Percentiles rank a stretch among this genome's conserved stretches.
phyloP scores from a whole-genome alignment of 371 early-diverging fungal species.

The Thermomucor indicae-seudaticae region DNA sequence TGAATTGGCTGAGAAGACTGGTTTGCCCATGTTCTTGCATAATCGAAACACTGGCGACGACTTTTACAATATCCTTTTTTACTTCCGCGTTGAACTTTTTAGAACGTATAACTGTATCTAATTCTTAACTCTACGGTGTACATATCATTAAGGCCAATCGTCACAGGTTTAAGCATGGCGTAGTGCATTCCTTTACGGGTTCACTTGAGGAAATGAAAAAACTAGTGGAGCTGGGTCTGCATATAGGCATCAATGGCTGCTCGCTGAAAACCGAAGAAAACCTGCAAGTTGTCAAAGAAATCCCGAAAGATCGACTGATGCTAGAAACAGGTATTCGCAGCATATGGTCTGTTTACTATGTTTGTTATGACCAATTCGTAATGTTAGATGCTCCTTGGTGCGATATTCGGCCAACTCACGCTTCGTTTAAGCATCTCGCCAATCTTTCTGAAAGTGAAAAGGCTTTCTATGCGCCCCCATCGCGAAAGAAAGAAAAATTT shows the following conservation, averaged over 20 bases:
- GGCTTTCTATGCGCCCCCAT: conserved; percentile 34
- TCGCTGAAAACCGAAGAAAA: conserved; percentile 90
- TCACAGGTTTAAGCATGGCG: conserved; percentile 68
- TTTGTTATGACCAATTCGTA: not conserved
- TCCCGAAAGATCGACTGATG: conserved; percentile 85
- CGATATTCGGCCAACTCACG: conserved; percentile 89
- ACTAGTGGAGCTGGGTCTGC: conserved; percentile 75
- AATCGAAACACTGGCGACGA: conserved; percentile 77
- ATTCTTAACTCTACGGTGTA: conserved; percentile 14
- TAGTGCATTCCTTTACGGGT: conserved; percentile 96
- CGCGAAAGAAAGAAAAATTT: conserved; percentile 76
- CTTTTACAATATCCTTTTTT: conserved; percentile 18
- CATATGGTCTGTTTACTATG: not conserved
- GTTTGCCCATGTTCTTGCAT: conserved; percentile 88
- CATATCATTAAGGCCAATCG: conserved; percentile 60
- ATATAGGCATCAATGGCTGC: conserved; percentile 98
- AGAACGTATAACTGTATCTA: not conserved
- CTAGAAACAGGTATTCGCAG: conserved; percentile 92
- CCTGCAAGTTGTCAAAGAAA: conserved; percentile 68
- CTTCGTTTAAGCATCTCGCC: conserved; percentile 60
- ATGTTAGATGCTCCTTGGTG: conserved; percentile 89
- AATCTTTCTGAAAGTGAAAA: conserved; percentile 27
- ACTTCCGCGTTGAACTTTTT: not conserved
- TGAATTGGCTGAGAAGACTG: conserved; percentile 69
- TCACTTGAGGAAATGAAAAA: conserved; percentile 70